Percentiles rank a stretch among this genome's conserved stretches.
Conservation (phyloP, 306 rosid species). For the Medicago lupulina region DNA sequence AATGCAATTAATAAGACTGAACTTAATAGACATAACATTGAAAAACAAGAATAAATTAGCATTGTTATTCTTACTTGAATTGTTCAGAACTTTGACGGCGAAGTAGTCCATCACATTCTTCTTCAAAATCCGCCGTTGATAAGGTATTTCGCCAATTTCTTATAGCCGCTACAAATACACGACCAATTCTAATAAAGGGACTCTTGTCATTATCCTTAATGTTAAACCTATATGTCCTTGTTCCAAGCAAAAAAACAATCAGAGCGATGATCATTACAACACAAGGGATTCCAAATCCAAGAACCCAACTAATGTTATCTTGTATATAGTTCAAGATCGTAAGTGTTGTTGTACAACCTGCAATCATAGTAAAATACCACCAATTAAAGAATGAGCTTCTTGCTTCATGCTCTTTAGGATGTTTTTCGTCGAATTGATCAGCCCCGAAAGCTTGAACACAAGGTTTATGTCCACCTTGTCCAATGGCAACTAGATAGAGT, state of each 20-base stretch:
- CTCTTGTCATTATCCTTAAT: slow-evolving; percentile 35
- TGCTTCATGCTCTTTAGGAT: slow-evolving; percentile 64
- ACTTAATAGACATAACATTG: not conserved
- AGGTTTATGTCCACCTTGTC: slow-evolving; percentile 16
- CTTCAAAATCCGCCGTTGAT: slow-evolving; percentile 8
- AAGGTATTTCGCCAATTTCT: not conserved
- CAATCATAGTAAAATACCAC: slow-evolving; percentile 69
- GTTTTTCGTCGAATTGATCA: slow-evolving; percentile 57
- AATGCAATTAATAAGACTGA: not conserved
- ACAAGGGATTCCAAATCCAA: slow-evolving; percentile 4
- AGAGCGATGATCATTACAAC: slow-evolving; percentile 32
- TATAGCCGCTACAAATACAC: not conserved
- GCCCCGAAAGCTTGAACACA: slow-evolving; percentile 33
- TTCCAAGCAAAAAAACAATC: slow-evolving; percentile 58
- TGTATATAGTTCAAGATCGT: slow-evolving; percentile 16
- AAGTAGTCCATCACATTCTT: slow-evolving; percentile 39
- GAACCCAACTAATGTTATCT: not conserved
- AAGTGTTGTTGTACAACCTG: slow-evolving; percentile 44
- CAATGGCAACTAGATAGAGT: not conserved
- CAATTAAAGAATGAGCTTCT: slow-evolving; percentile 86
- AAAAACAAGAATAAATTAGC: not conserved
- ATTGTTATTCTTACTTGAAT: slow-evolving; percentile 44
- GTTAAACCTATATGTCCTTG: slow-evolving; percentile 50
- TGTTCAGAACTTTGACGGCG: slow-evolving; percentile 4
- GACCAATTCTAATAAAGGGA: slow-evolving; percentile 42